These are phyloP conservation scores for Clarkia xantiana DNA, from an alignment of 345 rosid genomes.

Conservation along the genomic window DNA sequence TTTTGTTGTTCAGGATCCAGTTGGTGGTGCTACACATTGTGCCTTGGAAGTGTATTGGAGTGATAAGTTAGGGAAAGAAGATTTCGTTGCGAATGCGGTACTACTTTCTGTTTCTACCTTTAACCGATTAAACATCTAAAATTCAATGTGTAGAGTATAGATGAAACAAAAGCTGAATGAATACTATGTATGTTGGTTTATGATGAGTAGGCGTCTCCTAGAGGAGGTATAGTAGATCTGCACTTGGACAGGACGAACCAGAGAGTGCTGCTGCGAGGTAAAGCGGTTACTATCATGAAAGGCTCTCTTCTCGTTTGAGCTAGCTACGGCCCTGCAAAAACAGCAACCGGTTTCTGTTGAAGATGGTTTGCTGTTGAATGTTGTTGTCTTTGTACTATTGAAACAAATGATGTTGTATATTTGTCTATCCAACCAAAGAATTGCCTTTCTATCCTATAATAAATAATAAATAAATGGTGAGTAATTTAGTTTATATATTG, in stretches of 20 bases:
- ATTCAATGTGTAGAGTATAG: too few species aligned
- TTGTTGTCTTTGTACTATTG: too few species aligned
- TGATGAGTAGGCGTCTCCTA: conserved; percentile 40
- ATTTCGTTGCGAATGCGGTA: conserved; percentile 52
- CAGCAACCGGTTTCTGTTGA: too few species aligned
- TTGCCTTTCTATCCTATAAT: too few species aligned
- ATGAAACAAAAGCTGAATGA: neutral
- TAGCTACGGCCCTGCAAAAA: neutral
- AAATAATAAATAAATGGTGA: too few species aligned
- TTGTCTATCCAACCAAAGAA: too few species aligned
- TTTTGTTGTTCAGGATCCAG: conserved; percentile 52
- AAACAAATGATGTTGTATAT: too few species aligned
- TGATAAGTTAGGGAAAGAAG: conserved; percentile 44
- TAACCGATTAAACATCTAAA: neutral
- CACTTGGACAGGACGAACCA: conserved; percentile 33
- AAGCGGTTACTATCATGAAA: conserved; percentile 50
- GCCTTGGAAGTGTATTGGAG: conserved; percentile 62
- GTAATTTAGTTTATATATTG: too few species aligned
- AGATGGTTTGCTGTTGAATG: too few species aligned
- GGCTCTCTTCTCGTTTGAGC: conserved; percentile 44
- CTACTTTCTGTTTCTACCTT: neutral
- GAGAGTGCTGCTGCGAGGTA: conserved; percentile 54
- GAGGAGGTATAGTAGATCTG: conserved; percentile 45
- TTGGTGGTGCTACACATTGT: conserved; percentile 70
- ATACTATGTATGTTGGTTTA: neutral